Base-by-base conservation (phyloP, 768 basidiomycete genomes). In the Clitopilus passeckerianus region DNA sequence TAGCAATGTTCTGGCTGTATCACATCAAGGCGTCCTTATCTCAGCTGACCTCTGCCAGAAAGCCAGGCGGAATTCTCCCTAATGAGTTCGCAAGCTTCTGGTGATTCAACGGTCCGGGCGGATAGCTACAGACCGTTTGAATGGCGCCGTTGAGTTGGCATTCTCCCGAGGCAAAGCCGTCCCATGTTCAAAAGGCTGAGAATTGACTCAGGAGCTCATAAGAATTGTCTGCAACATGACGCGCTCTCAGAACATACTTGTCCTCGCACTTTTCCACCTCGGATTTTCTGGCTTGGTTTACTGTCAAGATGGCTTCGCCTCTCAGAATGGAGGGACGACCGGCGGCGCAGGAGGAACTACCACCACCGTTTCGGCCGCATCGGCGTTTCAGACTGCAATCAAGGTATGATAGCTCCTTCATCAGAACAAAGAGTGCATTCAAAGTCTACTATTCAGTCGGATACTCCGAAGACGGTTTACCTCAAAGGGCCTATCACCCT, bases 301-400 rank as follows among this genome's bases (percentile, higher is more conserved):
- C 12, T 63, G 57, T 9, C 65, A 66, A 53, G 63, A 66, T 57
- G 66, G 66, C 7, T 67, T 64, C 24, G 66, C 66, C 5, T 59
- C 66, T 24, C 24, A 37, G n/a, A 67, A 67, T 53, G 66, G 66
- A 1, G 66, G 66, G 5, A 67, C 66, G 16, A 67, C 61, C 37
- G 66, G 66, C 27, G 66, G 62, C 53, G 59, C 62, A 16, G 66
- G 66, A 22, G 66, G 66, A 10, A 65, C 64, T 6, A 67, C 66
- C 2, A 67, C 66, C 14, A 67, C 66, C 3, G 66, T 67, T 3
- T 62, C 63, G 4, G 66, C 64, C 12, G 64, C 64, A 1, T 62
- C 64, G n/a, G 66, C 66, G 6, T 67, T 67, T 34, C 62, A 65
- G 35, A 65, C 66, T 20, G 66, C 66, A 30, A 59, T 67, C 50